Evolutionary conservation across 768 basidiomycete genomes (phyloP).

Genomic region (Naematelia encephala): DNA sequence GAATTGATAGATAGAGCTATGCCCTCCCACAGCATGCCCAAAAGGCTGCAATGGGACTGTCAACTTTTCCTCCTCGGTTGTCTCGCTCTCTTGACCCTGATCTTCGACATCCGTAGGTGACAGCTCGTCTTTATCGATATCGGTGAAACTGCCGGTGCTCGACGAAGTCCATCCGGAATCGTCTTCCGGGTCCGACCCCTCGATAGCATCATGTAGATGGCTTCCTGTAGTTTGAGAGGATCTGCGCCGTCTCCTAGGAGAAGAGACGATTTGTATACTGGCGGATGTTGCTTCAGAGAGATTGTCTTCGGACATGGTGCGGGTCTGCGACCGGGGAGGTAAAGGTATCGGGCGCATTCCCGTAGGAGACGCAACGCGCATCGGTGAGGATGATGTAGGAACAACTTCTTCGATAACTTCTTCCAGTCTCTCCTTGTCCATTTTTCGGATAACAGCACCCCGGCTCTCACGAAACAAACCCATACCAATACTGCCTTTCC

Average conservation of each 20-base stretch:
- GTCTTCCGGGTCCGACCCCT: conserved; percentile 9
- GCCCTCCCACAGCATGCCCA: conserved; percentile 96
- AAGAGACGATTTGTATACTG: conserved; percentile 15
- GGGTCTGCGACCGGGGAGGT: not conserved
- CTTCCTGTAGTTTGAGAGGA: not conserved
- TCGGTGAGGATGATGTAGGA: not conserved
- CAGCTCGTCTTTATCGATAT: conserved; percentile 7
- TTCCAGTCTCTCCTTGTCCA: conserved; percentile 12
- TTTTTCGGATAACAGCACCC: conserved; percentile 11
- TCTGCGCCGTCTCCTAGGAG: conserved; percentile 8
- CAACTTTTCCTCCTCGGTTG: conserved; percentile 36
- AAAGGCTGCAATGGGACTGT: conserved; percentile 91
- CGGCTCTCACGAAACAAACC: conserved; percentile 52
- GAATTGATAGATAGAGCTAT: conserved; percentile 95
- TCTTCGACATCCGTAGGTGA: conserved; percentile 6
- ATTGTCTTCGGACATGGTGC: conserved; percentile 7
- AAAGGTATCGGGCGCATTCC: not conserved
- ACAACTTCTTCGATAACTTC: conserved; percentile 2
- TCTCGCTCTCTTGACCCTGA: conserved; percentile 11
- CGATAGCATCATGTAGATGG: not conserved
- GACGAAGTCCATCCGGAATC: conserved; percentile 30
- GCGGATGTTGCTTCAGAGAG: conserved; percentile 9
- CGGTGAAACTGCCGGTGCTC: conserved; percentile 2
- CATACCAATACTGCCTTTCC: conserved; percentile 53
- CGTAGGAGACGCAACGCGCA: not conserved